These are phyloP conservation scores for Phytophthora niederhauseri DNA, from an alignment of 352 stramenopile genomes.

Conservation along the genomic window DNA sequence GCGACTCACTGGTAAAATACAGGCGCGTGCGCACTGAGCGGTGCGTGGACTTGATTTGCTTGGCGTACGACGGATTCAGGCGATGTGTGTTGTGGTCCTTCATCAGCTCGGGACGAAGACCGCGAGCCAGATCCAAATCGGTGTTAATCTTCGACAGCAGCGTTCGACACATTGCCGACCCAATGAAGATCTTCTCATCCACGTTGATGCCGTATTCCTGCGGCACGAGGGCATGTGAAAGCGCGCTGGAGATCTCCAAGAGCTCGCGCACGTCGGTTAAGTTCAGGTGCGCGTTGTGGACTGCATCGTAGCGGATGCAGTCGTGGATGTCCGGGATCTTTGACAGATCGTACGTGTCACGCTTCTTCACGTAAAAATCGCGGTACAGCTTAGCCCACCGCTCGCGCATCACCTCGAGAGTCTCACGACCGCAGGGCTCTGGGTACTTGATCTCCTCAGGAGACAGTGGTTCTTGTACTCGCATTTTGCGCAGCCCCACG, in stretches of 20 bases:
- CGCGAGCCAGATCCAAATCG: conserved; percentile 83
- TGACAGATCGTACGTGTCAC: conserved; percentile 94
- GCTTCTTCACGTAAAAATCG: conserved; percentile 96
- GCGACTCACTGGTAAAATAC: conserved; percentile 99
- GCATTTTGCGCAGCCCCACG: conserved; percentile 33
- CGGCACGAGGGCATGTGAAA: conserved; percentile 90
- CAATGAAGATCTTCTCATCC: conserved; percentile 89
- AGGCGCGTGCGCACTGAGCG: conserved; percentile 97
- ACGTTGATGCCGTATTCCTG: conserved; percentile 92
- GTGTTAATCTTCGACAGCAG: conserved; percentile 90
- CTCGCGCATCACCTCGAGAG: conserved; percentile 88
- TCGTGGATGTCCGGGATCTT: conserved; percentile 99
- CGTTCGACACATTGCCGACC: conserved; percentile 87
- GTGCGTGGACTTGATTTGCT: conserved; percentile 93
- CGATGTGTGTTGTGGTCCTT: conserved; percentile 80
- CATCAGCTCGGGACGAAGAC: conserved; percentile 42
- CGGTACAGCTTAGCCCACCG: conserved; percentile 95
- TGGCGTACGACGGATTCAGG: conserved; percentile 83
- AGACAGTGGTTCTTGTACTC: conserved; percentile 35
- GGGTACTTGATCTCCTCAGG: conserved; percentile 74
- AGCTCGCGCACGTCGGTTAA: conserved; percentile 94
- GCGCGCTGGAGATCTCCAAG: conserved; percentile 93
- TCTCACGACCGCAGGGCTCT: conserved; percentile 85
- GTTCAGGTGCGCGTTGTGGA: conserved; percentile 97
- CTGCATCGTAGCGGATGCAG: conserved; percentile 97